A percentile compares a stretch with the other conserved stretches of the same genome.
phyloP scores from a whole-genome alignment of 192 early-diverging fungal species.

The Rhizophagus sp. region DNA sequence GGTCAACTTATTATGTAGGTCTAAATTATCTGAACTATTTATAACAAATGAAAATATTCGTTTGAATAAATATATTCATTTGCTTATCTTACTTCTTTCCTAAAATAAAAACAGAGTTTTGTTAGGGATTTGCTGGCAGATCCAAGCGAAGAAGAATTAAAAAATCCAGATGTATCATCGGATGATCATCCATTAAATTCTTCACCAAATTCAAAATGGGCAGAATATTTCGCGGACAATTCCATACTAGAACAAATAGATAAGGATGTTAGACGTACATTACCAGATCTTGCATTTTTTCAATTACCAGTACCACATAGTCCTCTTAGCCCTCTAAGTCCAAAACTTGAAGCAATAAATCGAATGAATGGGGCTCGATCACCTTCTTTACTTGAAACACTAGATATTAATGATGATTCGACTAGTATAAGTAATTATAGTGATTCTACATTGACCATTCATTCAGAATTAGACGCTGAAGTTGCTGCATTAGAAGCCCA shows the following conservation, averaged over 20 bases:
- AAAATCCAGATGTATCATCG: constrained; percentile 10
- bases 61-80: no score
- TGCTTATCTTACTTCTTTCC: constrained; percentile 4
- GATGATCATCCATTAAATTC: constrained; percentile 50
- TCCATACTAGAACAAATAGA: constrained; percentile 70
- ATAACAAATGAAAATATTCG: constrained; percentile 19
- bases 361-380: constrained; percentile 34
- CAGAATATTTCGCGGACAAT: constrained; percentile 61
- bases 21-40: no score
- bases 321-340: constrained; percentile 51
- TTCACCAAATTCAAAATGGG: constrained; percentile 60
- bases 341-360: constrained; percentile 39
- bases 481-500: constrained; percentile 2
- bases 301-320: constrained; percentile 61
- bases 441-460: background rate
- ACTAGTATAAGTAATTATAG: background rate
- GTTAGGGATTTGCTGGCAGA: constrained; percentile 66
- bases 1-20: constrained; percentile 61
- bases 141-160: constrained; percentile 46
- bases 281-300: constrained; percentile 78
- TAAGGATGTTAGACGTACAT: constrained; percentile 72
- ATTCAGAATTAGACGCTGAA: constrained; percentile 9
- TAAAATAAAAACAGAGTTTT: constrained; percentile 41
- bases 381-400: constrained; percentile 36
- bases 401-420: constrained; percentile 25